These are phyloP conservation scores for Sicyos baderoa DNA, from an alignment of 306 rosid genomes.

Conservation along the genomic window DNA sequence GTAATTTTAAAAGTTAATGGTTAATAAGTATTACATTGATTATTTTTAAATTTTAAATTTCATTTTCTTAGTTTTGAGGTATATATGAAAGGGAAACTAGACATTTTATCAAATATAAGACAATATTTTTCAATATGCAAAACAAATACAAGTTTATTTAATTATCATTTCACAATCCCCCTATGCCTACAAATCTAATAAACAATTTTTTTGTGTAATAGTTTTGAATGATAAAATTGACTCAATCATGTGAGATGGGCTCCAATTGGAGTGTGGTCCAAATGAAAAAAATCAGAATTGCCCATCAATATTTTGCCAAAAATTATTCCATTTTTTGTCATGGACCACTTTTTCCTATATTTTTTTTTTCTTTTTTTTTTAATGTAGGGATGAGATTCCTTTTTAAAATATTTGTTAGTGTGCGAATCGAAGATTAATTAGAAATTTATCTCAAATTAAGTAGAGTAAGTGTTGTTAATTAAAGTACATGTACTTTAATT, in stretches of 20 bases:
- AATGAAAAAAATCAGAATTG: background rate
- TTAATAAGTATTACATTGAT: too few relatives aligned
- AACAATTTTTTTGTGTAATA: background rate
- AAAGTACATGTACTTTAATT: too few relatives aligned
- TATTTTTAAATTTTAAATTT: too few relatives aligned
- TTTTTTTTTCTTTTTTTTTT: background rate
- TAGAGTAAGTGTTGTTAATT: too few relatives aligned
- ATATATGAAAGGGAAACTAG: background rate
- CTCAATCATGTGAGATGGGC: conserved; percentile 13
- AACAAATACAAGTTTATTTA: background rate
- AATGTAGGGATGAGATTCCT: background rate
- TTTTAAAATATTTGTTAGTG: too few relatives aligned
- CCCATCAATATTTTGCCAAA: conserved; percentile 9
- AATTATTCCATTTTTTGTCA: background rate
- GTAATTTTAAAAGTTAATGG: too few relatives aligned
- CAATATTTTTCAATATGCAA: background rate
- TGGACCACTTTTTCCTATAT: background rate
- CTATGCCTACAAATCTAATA: background rate
- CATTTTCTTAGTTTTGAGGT: background rate
- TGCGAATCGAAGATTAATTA: too few relatives aligned
- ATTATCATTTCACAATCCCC: background rate
- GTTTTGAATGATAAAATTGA: background rate
- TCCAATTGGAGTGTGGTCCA: conserved; percentile 9
- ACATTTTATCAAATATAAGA: background rate
- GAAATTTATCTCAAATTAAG: too few relatives aligned